Base-by-base conservation (phyloP, 768 basidiomycete genomes). In the Trametes coccinea region DNA sequence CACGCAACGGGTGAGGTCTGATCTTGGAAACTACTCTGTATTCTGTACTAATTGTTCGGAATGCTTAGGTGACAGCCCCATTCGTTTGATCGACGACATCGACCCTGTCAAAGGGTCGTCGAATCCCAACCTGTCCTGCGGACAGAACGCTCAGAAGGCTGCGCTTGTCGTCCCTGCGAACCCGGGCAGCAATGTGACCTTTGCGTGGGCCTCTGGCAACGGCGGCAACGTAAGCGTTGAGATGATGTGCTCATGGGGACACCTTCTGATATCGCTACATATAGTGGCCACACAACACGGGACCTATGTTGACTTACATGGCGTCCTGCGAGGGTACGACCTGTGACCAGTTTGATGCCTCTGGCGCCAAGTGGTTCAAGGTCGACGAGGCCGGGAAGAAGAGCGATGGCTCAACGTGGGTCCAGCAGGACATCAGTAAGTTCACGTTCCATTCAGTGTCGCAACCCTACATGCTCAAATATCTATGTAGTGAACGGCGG, bases 231-330 rank as follows among this genome's bases (percentile, higher is more conserved):
- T 64, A 13, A 30, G 63, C 58, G 8, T 41, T 3, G 10, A 7
- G 29, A 27, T 1, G 16, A 27, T 48, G 27, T 10, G 47, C 11
- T 14, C 8, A 14, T 27, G 14, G 11, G 8, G 4, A 13, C 8
- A 33, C 10, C 22, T 40, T 4, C 2, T 22, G 22, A 22, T 13
- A 27, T 27, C 13, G 22, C 27, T 16, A 4, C 6, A n/a, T 13
- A n/a, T 56, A 79, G 75, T 83, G 80, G 83, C 78, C 77, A 2
- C 83, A 89, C 66, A 75, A 88, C 60, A 84, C 76, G 27, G 90
- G 90, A 4, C 90, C 90, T 6, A 76, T 90, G 74, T 73, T 91
- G 73, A 90, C 87, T 33, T 92, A 92, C 69, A 80, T 92, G 81
- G 81, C 88, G 1, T 74, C 77, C 22, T 92, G 90, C 67, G 83